Evolutionary conservation across 2,329 filamentous ascomycete genomes (phyloP), one percentile per base, ranked within the genome.

Genomic region (Beauveria scarabaeidicola): DNA sequence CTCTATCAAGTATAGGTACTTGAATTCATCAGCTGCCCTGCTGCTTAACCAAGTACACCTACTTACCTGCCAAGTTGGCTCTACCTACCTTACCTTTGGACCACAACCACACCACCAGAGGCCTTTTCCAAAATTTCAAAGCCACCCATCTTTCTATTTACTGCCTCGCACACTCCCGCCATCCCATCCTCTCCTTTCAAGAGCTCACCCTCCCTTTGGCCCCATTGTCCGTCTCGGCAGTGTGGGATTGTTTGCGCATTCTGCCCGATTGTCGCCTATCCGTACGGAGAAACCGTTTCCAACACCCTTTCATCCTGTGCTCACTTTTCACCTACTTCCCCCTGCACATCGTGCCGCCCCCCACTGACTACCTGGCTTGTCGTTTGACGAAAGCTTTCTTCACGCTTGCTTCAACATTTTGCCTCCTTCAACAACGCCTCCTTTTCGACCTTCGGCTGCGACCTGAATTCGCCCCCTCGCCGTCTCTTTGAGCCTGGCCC

Each of bases 171-270:
- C 3, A 19, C 54, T 50, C 29, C 13, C 62, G 40, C 55, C 44
- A 50, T 61, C 55, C 53, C 55, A 59, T 60, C 59, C 57, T 61
- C 57, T 64, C 63, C 55, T 41, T 58, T 48, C 60, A 60, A 46
- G 55, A 51, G 56, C 47, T 52, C 52, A 38, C 29, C 48, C 48
- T 50, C 56, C 54, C 50, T 36, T 59, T 62, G 48, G 29, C 61
- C 63, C 57, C 60, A 59, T 61, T 61, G 57, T 61, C 60, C 44
- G 47, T 58, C 60, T 64, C 56, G 62, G 63, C 59, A 61, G 52
- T 61, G 61, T 58, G 46, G 61, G 60, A 55, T 59, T 63, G 64
- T 59, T 63, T 65, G 63, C 59, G 62, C 62, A 61, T 64, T 61
- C 48, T 59, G 59, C 52, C 62, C 61, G 57, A 62, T 61, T 59